Percentiles rank a stretch among this genome's conserved stretches.
These are phyloP conservation scores for Diophrys sp. DNA, from an alignment of 73 alveolate genomes.

Conservation along the genomic window DNA sequence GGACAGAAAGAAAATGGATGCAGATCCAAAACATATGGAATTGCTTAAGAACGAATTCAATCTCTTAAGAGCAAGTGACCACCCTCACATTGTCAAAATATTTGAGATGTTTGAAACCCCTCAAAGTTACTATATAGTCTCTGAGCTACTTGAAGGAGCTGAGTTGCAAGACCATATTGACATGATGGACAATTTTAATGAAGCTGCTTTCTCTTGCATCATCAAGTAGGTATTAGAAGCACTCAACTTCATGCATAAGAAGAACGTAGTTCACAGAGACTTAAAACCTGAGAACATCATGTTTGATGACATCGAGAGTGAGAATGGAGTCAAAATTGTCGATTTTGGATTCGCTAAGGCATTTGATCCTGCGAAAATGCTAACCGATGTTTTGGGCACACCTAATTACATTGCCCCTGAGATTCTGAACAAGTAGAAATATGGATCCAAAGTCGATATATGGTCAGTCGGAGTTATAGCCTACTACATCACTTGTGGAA, in stretches of 20 bases:
- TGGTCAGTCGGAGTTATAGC: constrained; percentile 79
- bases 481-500: constrained; percentile 58
- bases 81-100: constrained; percentile 57
- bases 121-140: constrained; percentile 25
- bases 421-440: constrained; percentile 1
- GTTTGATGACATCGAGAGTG: constrained; percentile 1
- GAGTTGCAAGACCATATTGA: constrained; percentile 47
- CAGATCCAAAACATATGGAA: constrained; percentile 1
- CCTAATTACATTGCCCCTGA: constrained; percentile 28
- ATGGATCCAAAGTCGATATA: constrained; percentile 57
- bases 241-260: constrained; percentile 66
- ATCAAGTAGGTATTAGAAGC: constrained; percentile 78
- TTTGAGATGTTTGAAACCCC: constrained; percentile 47
- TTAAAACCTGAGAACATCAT: too few relatives aligned
- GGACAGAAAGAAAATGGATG: constrained; percentile 9
- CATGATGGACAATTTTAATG: constrained; percentile 28
- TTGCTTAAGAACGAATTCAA: constrained; percentile 12
- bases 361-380: constrained; percentile 35
- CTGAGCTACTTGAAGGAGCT: constrained; percentile 59
- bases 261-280: too few relatives aligned
- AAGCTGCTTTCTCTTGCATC: constrained; percentile 58
- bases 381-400: constrained; percentile 20
- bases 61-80: constrained; percentile 2
- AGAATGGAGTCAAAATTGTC: constrained; percentile 6
- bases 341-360: constrained; percentile 59